Percentiles rank a stretch among this genome's conserved stretches.
phyloP scores from a whole-genome alignment of 2,329 filamentous ascomycete genomes.

The Intubia oerlemansii region DNA sequence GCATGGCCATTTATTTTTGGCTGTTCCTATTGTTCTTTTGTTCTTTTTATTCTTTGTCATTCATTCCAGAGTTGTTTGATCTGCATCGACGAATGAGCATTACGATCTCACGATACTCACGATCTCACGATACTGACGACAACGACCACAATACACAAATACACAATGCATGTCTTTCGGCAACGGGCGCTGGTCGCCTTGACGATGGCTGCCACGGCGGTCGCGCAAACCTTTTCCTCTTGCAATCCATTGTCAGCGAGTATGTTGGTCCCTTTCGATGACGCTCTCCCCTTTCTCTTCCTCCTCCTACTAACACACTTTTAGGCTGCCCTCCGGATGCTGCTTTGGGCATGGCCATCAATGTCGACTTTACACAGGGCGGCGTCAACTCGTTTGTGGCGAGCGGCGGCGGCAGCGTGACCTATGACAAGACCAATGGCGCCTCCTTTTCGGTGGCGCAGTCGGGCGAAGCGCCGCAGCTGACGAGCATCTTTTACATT shows the following conservation, averaged over 20 bases:
- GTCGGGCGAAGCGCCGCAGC: constrained; percentile 65
- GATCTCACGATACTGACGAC: too few species aligned
- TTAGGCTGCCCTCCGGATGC: constrained; percentile 51
- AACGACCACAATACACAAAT: too few species aligned
- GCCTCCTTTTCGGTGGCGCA: constrained; percentile 60
- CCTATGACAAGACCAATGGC: constrained; percentile 52
- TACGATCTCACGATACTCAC: too few species aligned
- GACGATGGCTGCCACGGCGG: constrained; percentile 1
- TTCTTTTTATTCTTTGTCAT: too few species aligned
- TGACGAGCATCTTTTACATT: constrained; percentile 88
- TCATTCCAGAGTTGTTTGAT: too few species aligned
- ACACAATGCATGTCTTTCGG: constrained; percentile 1
- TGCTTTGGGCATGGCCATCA: constrained; percentile 63
- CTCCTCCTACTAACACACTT: background rate
- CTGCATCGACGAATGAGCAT: too few species aligned
- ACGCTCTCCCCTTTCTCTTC: too few species aligned
- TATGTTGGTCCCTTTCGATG: constrained; percentile 3
- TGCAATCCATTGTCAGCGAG: constrained; percentile 6
- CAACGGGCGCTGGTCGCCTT: background rate
- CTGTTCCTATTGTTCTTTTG: too few species aligned
- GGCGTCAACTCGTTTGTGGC: constrained; percentile 58
- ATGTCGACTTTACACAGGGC: constrained; percentile 65
- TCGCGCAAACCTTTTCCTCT: constrained; percentile 13
- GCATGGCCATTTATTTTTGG: too few species aligned
- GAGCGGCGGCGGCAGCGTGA: constrained; percentile 41